Conservation (phyloP, 2,329 filamentous ascomycete species). For the Exophiala alcalophila region DNA sequence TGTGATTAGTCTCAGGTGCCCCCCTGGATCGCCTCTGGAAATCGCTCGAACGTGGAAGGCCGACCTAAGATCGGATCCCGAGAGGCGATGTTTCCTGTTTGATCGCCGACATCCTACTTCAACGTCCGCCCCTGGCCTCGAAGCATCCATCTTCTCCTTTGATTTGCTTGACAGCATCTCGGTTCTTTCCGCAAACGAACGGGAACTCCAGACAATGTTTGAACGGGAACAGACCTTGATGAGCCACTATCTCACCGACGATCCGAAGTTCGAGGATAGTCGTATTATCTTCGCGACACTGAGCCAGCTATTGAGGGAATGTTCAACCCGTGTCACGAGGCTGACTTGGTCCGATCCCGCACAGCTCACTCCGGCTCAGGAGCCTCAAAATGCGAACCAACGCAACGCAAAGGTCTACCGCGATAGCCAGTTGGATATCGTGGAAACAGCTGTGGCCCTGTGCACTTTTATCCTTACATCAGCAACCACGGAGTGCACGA, state of each 20-base stretch:
- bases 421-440: constrained; percentile 41
- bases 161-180: constrained; percentile 44
- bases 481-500: constrained; percentile 30
- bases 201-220: constrained; percentile 37
- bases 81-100: constrained; percentile 44
- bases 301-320: constrained; percentile 42
- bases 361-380: constrained; percentile 4
- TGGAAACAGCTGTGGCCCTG: constrained; percentile 40
- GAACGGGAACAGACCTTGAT: constrained; percentile 24
- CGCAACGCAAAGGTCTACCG: constrained; percentile 42
- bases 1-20: constrained; percentile 40
- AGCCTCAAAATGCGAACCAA: constrained; percentile 41
- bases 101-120: constrained; percentile 45
- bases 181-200: constrained; percentile 41
- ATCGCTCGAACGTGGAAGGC: constrained; percentile 34
- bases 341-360: constrained; percentile 34
- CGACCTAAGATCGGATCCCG: constrained; percentile 36
- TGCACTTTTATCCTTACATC: constrained; percentile 40
- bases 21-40: constrained; percentile 40
- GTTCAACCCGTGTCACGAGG: constrained; percentile 39
- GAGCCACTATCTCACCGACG: constrained; percentile 20
- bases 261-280: constrained; percentile 30
- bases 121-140: constrained; percentile 35
- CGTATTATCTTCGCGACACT: constrained; percentile 41
- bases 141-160: constrained; percentile 43